Evolutionary conservation across 805 yeast species (phyloP), one percentile per base, ranked within the genome.

Genomic region (Schwanniomyces yamadae): DNA sequence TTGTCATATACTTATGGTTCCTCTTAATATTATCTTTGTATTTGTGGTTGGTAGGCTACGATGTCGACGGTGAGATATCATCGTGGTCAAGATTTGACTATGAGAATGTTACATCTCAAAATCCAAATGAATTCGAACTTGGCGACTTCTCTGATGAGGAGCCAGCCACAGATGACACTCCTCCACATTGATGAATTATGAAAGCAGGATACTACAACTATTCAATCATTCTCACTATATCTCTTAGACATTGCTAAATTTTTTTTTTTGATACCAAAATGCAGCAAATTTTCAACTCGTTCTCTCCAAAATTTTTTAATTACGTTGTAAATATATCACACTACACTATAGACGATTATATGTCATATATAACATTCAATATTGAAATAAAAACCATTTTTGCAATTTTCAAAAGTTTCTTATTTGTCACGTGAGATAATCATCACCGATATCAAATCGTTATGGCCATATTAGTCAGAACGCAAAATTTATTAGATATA

Each of bases 1-100:
- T 86, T 49, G 45, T 87, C 45, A 68, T 86, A 2, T 78, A 72
- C 49, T 60, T 88, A 25, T 82, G 88, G 84, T 64, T 83, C 37
- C 55, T 84, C 24, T 46, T 75, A n/a, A 54, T 84, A 31, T 37
- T 87, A 16, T 75, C 75, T 31, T 61, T 82, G 3, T 88, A 84
- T 56, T 57, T 81, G 44, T 46, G 55, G 23, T 49, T 67, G 37
- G 69, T 64, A 23, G 73, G 73, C 1, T 63, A 63, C 48, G 63
- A 66, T 40, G 68, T 63, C 39, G 57, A 67, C 38, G 73, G 71
- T 8, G 67, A 59, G 23, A 28, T 59, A 16, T 37, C 39, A 4
- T 18, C 12, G 3, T 18, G 23, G 8, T 34, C 33, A 2, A 40
- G 23, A 9, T 12, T 19, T 21, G 54, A 46, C 1, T 54, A 54